A percentile compares a stretch with the other conserved stretches of the same genome.
Evolutionary conservation across 257 asterid genomes (phyloP).

Genomic region (Nicotiana otophora): DNA sequence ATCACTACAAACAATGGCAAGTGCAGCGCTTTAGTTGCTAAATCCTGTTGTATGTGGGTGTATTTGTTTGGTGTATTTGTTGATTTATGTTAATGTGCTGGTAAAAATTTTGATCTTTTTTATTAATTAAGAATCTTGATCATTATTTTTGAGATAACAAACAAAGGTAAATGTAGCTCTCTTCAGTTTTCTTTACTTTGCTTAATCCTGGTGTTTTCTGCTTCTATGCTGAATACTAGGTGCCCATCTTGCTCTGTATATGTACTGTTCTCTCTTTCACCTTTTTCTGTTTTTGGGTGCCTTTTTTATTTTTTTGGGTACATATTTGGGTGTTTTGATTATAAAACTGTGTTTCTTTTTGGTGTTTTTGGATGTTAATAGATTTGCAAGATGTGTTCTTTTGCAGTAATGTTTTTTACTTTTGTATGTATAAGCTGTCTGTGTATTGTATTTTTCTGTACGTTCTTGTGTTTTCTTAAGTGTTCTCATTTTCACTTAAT

Average conservation of each 20-base stretch:
- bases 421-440: neutral
- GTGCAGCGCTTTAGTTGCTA: no score
- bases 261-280: no score
- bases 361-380: neutral
- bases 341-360: no score
- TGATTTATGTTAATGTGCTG: neutral
- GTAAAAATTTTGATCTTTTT: neutral
- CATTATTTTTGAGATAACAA: neutral
- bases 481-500: neutral
- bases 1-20: no score
- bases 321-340: no score
- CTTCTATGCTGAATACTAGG: no score
- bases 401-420: neutral
- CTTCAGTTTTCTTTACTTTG: neutral
- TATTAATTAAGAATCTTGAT: no score
- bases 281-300: no score
- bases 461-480: neutral
- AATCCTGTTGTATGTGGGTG: neutral
- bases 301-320: no score
- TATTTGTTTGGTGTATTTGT: neutral
- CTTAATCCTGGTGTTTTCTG: no score
- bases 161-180: neutral
- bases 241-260: no score
- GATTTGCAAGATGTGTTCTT: neutral
- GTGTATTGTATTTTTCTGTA: neutral